These are phyloP conservation scores for Ophiosphaerella narmari DNA, from an alignment of 2,329 filamentous ascomycete genomes.

Conservation along the genomic window DNA sequence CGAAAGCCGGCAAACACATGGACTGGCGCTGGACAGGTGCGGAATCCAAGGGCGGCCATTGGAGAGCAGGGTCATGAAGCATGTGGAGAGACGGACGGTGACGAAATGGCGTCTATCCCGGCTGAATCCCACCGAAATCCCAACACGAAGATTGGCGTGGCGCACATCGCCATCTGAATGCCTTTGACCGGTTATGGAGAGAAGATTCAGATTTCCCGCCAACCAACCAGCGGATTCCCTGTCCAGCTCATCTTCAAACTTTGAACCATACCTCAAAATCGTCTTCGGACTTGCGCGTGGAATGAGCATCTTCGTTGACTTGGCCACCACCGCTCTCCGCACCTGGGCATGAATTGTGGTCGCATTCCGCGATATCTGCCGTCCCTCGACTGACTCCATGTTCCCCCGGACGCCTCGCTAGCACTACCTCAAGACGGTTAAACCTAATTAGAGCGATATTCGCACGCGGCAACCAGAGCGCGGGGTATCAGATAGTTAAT, in stretches of 20 bases:
- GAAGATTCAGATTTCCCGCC: background rate
- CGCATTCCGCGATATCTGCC: too few species aligned
- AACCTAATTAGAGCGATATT: background rate
- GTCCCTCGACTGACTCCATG: background rate
- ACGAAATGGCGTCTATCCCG: slow-evolving; percentile 9
- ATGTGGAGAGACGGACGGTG: slow-evolving; percentile 16
- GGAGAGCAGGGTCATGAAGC: slow-evolving; percentile 8
- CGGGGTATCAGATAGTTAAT: background rate
- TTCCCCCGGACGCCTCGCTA: slow-evolving; percentile 4
- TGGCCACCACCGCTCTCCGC: too few species aligned
- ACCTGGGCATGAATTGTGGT: too few species aligned
- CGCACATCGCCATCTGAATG: background rate
- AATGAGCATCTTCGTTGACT: too few species aligned
- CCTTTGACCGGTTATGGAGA: background rate
- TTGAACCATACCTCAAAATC: too few species aligned
- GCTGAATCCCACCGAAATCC: slow-evolving; percentile 2
- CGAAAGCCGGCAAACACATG: slow-evolving; percentile 6
- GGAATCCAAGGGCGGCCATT: slow-evolving; percentile 9
- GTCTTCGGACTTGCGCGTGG: too few species aligned
- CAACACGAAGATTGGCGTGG: background rate
- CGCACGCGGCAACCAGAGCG: background rate
- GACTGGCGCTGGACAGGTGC: slow-evolving; percentile 12
- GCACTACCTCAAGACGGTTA: background rate
- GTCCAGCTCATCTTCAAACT: too few species aligned
- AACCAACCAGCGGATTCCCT: background rate